Evolutionary conservation across 176 grass and related monocot genomes (phyloP), one percentile per base, ranked within the genome.

Genomic region (Dactylis glomerata): DNA sequence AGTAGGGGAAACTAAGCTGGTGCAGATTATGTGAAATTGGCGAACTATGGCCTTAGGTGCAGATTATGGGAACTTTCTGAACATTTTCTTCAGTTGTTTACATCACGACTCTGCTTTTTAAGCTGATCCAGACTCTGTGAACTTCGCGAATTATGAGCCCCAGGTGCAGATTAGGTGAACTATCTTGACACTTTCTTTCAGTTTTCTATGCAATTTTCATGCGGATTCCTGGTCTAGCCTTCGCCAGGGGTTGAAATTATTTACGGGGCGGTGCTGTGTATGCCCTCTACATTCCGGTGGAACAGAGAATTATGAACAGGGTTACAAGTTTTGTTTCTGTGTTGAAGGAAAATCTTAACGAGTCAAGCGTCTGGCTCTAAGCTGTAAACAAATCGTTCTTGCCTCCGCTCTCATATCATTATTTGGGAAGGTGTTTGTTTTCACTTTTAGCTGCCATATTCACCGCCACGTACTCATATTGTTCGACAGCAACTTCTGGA

Each of bases 21-120:
- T 30, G 50, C 38, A 68, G 38, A 50, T 75, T 76, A n/a, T 54
- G 82, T 89, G 6, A 40, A 13, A 31, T 52, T 81, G 50, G 47
- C 13, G 0, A 46, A 24, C 5, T 34, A 20, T 33, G 34, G 27
- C 23, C 27, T 27, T 45, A 23, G 83, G 7, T 42, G 74, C 54
- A 67, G 44, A 20, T 27, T 61, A 36, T 77, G 17, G 54, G 10
- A 76, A 27, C 76, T 56, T 84, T 11, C 20, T 79, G 19, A 66
- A 31, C 44, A 45, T 3, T 45, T 45, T 12, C 11, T 45, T 45
- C 42, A 13, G 10, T 45, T 45, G 42, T 45, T n/a, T n/a, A n/a
- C n/a, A n/a, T n/a, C n/a, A n/a, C n/a, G n/a, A n/a, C n/a, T n/a
- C n/a, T n/a, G n/a, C n/a, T n/a, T n/a, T n/a, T n/a, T 10, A 30